Base-by-base conservation (phyloP, 2,329 filamentous ascomycete species). In the Arthrobotrys sinensis region DNA sequence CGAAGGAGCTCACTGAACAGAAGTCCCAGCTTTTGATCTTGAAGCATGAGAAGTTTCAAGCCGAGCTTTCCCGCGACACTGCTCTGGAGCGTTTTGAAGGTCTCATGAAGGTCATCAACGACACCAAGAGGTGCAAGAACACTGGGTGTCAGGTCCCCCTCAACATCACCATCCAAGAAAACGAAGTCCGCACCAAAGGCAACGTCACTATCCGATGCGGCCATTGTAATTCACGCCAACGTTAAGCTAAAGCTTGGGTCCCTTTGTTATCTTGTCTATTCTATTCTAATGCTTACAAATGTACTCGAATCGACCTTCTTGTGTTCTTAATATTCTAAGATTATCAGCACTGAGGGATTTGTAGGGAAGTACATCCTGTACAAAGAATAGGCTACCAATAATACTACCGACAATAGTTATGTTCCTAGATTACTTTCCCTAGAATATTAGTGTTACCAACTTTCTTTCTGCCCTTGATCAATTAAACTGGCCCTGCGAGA, bases 141-240 rank as follows among this genome's bases (percentile, higher is more conserved):
- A 57, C 16, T 14, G 38, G 64, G 0, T 76, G 72, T n/a, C 45
- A 32, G 1, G 57, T 32, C 4, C 48, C 72, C 2, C 53, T 76
- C 7, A 65, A 76, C 32, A 12, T 76, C 16, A 8, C 40, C 1
- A 65, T 77, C 5, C 38, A 60, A 4, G 65, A 77, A n/a, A 43
- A 43, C n/a, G 72, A 77, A 24, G 60, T 77, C 43, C 36, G 72
- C 2, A 52, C 46, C 1, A 24, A n/a, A 10, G 65, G 72, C 0
- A 69, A 69, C 57, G 38, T 57, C 16, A 76, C 28, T 4, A 69
- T 76, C 32, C 28, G 72, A 5, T 76, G 72, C 21, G 48, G 64
- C 8, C n/a, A 32, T 50, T 76, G 72, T 36, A 76, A 69, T 32
- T 55, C 72, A 32, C 72, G 64, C 5, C 72, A 76, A 34, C 64